Evolutionary conservation across 1,284 basidiomycete species (phyloP), one percentile per base, ranked within the genome.

Genomic region (Anthracocystis walkeri): DNA sequence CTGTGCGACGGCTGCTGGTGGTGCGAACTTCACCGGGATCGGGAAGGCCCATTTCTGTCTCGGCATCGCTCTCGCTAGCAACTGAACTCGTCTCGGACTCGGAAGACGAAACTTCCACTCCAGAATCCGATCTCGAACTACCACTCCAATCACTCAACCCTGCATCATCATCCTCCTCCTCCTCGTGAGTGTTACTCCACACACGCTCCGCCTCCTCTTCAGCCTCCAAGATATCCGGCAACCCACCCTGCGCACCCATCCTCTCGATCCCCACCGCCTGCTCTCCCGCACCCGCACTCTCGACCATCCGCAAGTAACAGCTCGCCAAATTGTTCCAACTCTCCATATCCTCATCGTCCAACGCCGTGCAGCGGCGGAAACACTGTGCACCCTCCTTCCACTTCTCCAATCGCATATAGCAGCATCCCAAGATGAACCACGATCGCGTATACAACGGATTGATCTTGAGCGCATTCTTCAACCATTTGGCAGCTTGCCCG

Each of bases 251-350:
- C 35, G 53, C 48, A 23, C 69, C 65, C 58, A 69, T 65, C 56
- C 64, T 35, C 56, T 76, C 65, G 31, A 75, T 61, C 20, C 67
- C 75, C n/a, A 66, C 55, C 16, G 61, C 66, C 20, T 67, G 70
- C 29, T 42, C 40, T 11, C 33, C 65, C 48, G 74, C 52, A 29
- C 27, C 58, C 35, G 70, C 70, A 10, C 57, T 59, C 44, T 76
- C 75, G 23, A 80, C 77, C 78, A 85, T 79, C 7, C 81, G 62
- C 51, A 99, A 89, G 86, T 98, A 97, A 81, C 95, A 92, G 72
- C 92, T 95, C 23, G 96, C 97, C 58, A 99, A 87, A 85, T 99
- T 99, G 84, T 92, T 97, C 97, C 97, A 99, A 75, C 94, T 95
- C 88, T 99, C 96, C 4, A 90, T 93, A 82, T 99, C 95, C 79